phyloP scores from a whole-genome alignment of 441 rosid genomes.

The Cnidoscolus chayamansa region DNA sequence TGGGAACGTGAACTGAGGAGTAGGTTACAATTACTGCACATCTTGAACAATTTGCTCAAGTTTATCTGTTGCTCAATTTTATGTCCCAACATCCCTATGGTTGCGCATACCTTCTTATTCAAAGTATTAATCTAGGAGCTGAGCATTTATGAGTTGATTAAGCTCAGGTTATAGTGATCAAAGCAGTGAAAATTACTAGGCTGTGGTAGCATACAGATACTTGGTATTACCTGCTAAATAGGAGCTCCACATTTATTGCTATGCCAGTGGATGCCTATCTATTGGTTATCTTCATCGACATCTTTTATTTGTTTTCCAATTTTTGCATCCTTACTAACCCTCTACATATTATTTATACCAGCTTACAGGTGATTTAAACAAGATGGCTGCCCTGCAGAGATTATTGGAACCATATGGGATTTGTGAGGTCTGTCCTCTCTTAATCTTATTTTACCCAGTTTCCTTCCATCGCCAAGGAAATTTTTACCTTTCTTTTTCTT shows the following conservation, averaged over 20 bases:
- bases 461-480: neutral
- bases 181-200: neutral
- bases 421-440: slow-evolving; percentile 58
- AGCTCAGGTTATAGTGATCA: neutral
- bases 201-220: neutral
- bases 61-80: neutral
- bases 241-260: neutral
- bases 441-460: neutral
- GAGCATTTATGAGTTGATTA: too few relatives aligned
- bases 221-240: neutral
- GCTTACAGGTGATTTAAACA: slow-evolving; percentile 79
- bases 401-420: slow-evolving; percentile 78
- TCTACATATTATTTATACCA: slow-evolving; percentile 24
- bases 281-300: neutral
- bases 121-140: neutral
- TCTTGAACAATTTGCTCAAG: slow-evolving; percentile 1
- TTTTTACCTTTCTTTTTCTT: neutral
- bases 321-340: neutral
- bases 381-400: slow-evolving; percentile 81
- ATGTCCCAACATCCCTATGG: neutral
- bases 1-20: neutral
- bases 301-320: neutral
- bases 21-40: neutral
- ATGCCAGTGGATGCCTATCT: neutral
- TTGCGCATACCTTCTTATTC: neutral